Percentiles rank a stretch among this genome's conserved stretches.
These are phyloP conservation scores for Penicillium aurantiogriseum DNA, from an alignment of 2,329 filamentous ascomycete species.

Conservation along the genomic window DNA sequence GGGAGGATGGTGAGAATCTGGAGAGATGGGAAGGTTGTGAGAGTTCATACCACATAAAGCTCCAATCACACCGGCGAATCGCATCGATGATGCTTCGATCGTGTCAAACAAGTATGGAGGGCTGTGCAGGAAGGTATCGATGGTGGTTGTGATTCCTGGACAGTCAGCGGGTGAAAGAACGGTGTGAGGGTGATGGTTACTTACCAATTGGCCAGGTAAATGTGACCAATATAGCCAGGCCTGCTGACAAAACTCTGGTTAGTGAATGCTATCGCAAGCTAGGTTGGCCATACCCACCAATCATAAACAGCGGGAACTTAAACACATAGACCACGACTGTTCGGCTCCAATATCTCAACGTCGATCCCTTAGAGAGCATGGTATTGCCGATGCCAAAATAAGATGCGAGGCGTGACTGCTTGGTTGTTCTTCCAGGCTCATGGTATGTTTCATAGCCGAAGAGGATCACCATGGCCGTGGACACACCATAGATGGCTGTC, in stretches of 20 bases:
- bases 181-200: neutral
- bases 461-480: conserved; percentile 33
- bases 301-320: conserved; percentile 32
- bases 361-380: conserved; percentile 25
- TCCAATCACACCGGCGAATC: conserved; percentile 38
- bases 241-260: conserved; percentile 6
- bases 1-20: neutral
- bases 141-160: conserved; percentile 36
- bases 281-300: conserved; percentile 12
- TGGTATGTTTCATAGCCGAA: conserved; percentile 40
- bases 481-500: conserved; percentile 37
- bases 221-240: conserved; percentile 35
- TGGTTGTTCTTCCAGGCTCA: conserved; percentile 8
- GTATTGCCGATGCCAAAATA: conserved; percentile 36
- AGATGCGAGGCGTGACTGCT: conserved; percentile 20
- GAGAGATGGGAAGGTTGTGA: neutral
- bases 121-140: conserved; percentile 34
- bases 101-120: conserved; percentile 38
- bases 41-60: conserved; percentile 27
- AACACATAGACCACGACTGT: conserved; percentile 30
- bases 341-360: conserved; percentile 26
- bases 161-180: neutral
- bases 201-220: conserved; percentile 41
- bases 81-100: conserved; percentile 37
- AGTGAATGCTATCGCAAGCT: neutral